Base-by-base conservation (phyloP, 2,329 filamentous ascomycete genomes). In the Microsporum audouinii region DNA sequence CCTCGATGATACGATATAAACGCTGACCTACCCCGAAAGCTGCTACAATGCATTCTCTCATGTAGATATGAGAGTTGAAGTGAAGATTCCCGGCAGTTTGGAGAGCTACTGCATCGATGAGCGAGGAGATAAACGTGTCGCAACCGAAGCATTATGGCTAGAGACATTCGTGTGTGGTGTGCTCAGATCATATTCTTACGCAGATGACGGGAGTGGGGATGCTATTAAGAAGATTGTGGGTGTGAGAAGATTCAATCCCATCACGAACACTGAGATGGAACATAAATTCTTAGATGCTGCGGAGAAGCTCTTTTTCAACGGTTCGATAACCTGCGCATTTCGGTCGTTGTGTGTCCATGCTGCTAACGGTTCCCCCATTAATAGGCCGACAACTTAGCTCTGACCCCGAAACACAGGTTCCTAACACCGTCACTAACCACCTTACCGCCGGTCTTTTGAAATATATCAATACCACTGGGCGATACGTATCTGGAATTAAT, bases 31-130 rank as follows among this genome's bases (percentile, higher is more conserved):
- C 57, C 23, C 17, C 23, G 57, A 38, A 70, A 84, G 81, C 77
- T 99, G 94, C 77, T 99, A 99, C 82, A 99, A 99, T 89, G 94
- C 94, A 66, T 96, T 99, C 75, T 97, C 94, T 3, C 85, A 95
- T 65, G 82, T 97, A 59, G 94, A 99, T 71, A 99, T 99, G 94
- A 90, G 94, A 63, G 92, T 99, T 10, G 91, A 97, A 71, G 92
- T 99, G 63, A 92, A 91, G 66, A 97, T 99, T 65, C 94, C 94
- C 17, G 94, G 94, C 63, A 94, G 89, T 7, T 90, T 99, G 59
- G 92, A 99, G 74, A 95, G 90, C 75, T 97, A 96, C 73, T 97
- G 92, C 73, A 88, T 99, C 62, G 92, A 99, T 73, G 94, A 99
- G 77, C 86, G 91, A 69, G 94, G 94, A 66, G 92, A 96, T 73